Base-by-base conservation (phyloP, 2,329 filamentous ascomycete genomes). In the Neofusicoccum kwambonambiense region DNA sequence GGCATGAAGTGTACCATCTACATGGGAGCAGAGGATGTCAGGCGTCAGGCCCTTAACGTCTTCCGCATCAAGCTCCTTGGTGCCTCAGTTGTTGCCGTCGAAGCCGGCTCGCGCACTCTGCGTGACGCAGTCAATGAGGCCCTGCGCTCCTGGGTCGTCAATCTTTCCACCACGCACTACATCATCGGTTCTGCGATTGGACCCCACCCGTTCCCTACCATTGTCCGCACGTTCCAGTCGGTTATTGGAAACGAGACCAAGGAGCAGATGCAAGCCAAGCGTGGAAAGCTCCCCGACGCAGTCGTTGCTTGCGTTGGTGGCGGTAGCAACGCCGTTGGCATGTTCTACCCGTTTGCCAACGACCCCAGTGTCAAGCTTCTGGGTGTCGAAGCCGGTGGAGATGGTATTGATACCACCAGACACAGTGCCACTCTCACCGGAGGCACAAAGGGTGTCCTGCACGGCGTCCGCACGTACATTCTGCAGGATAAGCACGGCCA, bases 41-140 rank as follows among this genome's bases (percentile, higher is more conserved):
- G 95, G 65, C 89, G 95, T 71, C 95, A 99, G 78, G 94, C 95
- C 1, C 85, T 99, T 65, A 99, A 99, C 78, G 95, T 99, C 44
- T 99, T 99, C 87, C 90, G 95, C 50, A 99, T 99, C 87, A 95
- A 96, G 78, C 86, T 99, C 11, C 89, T 99, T 5, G 95, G 95
- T 66, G 95, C 95, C 57, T 90, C 90, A 71, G 95, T 99, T 47
- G 86, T 99, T 45, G 90, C 95, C 3, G 95, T 99, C 51, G 93
- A 97, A 76, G 91, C 93, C 52, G 95, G 95, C 63, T 92, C 90
- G 71, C 87, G 88, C 72, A 84, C 82, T 3, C 78, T 84, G 4
- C 79, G 83, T 63, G 82, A 84, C 68, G 82, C 94, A 3, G 94
- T 98, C 80, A 98, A 98, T 81, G 94, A 99, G 80, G 93, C 95